phyloP scores from a whole-genome alignment of 2,329 filamentous ascomycete genomes.

The Botrytis porri region DNA sequence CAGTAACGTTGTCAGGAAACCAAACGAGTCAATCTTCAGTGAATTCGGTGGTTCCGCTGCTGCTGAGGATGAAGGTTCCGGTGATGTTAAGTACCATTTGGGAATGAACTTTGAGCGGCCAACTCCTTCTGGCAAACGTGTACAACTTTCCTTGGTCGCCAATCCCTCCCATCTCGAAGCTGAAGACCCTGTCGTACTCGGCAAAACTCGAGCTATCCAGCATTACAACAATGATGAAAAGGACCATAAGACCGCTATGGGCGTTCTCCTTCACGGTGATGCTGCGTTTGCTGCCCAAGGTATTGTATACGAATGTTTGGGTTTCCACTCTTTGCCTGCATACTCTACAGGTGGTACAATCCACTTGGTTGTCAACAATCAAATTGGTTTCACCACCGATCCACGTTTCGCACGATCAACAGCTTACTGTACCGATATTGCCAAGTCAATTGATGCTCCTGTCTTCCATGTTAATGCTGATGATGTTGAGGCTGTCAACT shows the following conservation, averaged over 20 bases:
- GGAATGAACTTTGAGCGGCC: conserved; percentile 99
- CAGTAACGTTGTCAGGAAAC: conserved; percentile 97
- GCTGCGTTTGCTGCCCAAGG: conserved; percentile 95
- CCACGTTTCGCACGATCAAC: conserved; percentile 96
- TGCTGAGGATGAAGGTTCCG: conserved; percentile 91
- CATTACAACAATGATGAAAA: conserved; percentile 98
- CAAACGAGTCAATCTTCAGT: conserved; percentile 99
- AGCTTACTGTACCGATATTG: conserved; percentile 98
- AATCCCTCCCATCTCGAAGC: conserved; percentile 98
- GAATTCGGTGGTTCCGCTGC: conserved; percentile 89
- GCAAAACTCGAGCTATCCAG: conserved; percentile 96
- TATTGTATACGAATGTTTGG: conserved; percentile 97
- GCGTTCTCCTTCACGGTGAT: conserved; percentile 93
- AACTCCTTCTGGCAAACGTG: conserved; percentile 95
- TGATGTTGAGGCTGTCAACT: conserved; percentile 97
- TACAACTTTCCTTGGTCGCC: conserved; percentile 97
- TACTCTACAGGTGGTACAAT: conserved; percentile 98
- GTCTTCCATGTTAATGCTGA: conserved; percentile 99
- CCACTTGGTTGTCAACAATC: conserved; percentile 98
- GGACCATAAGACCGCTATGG: conserved; percentile 86
- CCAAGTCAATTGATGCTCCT: conserved; percentile 96
- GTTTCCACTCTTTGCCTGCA: conserved; percentile 90
- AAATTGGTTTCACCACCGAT: conserved; percentile 99
- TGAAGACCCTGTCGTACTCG: conserved; percentile 94
- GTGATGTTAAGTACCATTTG: conserved; percentile 98